These are phyloP conservation scores for Hibiscus syriacus DNA, from an alignment of 345 rosid species.

Conservation along the genomic window DNA sequence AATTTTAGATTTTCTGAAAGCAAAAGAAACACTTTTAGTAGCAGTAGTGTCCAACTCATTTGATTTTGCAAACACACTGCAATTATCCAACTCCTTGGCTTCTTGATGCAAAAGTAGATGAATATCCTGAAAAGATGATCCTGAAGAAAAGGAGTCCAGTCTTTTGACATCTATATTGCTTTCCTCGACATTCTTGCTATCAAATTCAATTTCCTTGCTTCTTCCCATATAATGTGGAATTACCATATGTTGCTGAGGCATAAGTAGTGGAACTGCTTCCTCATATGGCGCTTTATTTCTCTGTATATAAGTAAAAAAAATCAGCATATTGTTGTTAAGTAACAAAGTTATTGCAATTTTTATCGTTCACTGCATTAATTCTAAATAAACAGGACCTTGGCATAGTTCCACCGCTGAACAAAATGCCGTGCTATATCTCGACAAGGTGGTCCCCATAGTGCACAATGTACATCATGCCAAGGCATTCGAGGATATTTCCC, in stretches of 20 bases:
- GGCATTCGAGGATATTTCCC: too few species aligned
- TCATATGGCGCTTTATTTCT: too few species aligned
- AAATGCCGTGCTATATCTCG: too few species aligned
- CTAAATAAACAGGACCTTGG: slow-evolving; percentile 53
- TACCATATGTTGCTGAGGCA: too few species aligned
- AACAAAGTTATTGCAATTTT: neutral
- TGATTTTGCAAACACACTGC: slow-evolving; percentile 29
- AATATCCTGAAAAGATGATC: slow-evolving; percentile 76
- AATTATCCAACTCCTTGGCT: slow-evolving; percentile 44
- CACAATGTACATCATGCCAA: too few species aligned
- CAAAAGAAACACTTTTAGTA: slow-evolving; percentile 44
- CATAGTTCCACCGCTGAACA: too few species aligned
- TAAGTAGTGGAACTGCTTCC: too few species aligned
- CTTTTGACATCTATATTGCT: slow-evolving; percentile 36
- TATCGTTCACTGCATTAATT: neutral
- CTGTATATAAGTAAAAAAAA: slow-evolving; percentile 24
- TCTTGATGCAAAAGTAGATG: slow-evolving; percentile 92
- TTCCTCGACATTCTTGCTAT: slow-evolving; percentile 38
- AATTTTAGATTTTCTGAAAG: slow-evolving; percentile 49
- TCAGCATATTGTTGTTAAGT: slow-evolving; percentile 3
- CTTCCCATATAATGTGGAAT: too few species aligned
- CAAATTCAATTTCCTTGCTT: slow-evolving; percentile 40
- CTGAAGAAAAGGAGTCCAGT: slow-evolving; percentile 73
- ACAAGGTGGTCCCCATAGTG: too few species aligned
- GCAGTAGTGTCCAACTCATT: slow-evolving; percentile 29